Evolutionary conservation across 2,329 filamentous ascomycete genomes (phyloP), one percentile per base, ranked within the genome.

Genomic region (Paecilomyces fulvus): DNA sequence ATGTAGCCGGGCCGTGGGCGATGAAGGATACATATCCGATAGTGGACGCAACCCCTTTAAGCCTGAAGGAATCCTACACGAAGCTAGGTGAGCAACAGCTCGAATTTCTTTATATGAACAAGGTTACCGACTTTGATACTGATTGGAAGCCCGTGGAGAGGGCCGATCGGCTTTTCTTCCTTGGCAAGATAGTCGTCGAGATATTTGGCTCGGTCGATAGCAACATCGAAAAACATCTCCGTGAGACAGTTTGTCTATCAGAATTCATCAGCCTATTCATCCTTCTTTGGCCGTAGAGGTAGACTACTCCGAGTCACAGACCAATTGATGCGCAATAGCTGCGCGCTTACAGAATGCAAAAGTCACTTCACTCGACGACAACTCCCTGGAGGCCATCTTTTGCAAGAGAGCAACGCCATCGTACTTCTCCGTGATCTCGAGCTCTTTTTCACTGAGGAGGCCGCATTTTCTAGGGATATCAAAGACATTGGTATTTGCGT

Each of bases 61-160:
- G 12, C 33, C n/a, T 37, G 33, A 37, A 37, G 33, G 33, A 37
- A 37, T 37, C 33, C 33, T 37, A 28, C 6, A 7, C n/a, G 12
- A 14, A n/a, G 2, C n/a, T 37, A 7, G 12, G 5, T 37, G 11
- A 37, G 33, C 12, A 17, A 37, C 25, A 28, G 25, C 25, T 28
- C 25, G 7, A 37, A 10, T 37, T 37, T n/a, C 33, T 4, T 12
- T 37, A 2, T 63, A 63, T 43, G 53, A 48, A 10, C 21, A 63
- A 14, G 33, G 62, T 61, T 61, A 54, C 60, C 62, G 33, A 70
- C 70, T 55, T 73, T 76, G 20, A 76, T 46, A 37, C 67, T 70
- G 23, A 76, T 64, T 0, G 73, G 73, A 0, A 75, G 58, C 0
- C 73, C 73, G 57, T 76, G 74, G 2, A 76, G 57, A 1, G 74